Conservation (phyloP, 768 basidiomycete genomes). For the Chalciporus pseudorubinellus region DNA sequence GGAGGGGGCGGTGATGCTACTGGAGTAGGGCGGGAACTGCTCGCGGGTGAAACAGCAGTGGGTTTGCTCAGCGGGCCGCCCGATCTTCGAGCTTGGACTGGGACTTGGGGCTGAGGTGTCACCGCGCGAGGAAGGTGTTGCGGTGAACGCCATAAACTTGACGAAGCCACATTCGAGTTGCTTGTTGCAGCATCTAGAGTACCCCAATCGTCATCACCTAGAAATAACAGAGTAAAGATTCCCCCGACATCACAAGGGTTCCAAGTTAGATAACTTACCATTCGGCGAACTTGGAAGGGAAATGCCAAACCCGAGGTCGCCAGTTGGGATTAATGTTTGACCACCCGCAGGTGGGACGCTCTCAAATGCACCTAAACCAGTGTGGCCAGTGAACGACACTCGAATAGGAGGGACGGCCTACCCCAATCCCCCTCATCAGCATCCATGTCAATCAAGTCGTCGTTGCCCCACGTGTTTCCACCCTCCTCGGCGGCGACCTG, state of each 20-base stretch:
- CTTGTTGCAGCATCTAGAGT: slow-evolving; percentile 10
- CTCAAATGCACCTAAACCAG: slow-evolving; percentile 73
- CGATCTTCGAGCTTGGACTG: slow-evolving; percentile 4
- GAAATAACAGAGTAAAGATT: neutral
- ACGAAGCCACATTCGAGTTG: neutral
- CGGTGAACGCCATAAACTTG: slow-evolving; percentile 18
- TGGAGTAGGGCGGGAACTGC: slow-evolving; percentile 24
- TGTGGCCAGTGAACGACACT: neutral
- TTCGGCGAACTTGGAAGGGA: slow-evolving; percentile 12
- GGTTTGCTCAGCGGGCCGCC: slow-evolving; percentile 2
- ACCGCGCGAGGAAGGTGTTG: slow-evolving; percentile 14
- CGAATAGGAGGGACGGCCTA: slow-evolving; percentile 37
- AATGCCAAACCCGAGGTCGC: slow-evolving; percentile 26
- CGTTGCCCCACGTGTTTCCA: slow-evolving; percentile 62
- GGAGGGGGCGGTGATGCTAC: too few relatives aligned
- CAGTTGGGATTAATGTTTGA: slow-evolving; percentile 22
- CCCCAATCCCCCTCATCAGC: slow-evolving; percentile 96
- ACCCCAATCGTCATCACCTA: slow-evolving; percentile 24
- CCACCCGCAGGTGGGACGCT: slow-evolving; percentile 39
- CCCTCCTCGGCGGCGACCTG: slow-evolving; percentile 43
- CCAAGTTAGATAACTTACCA: slow-evolving; percentile 5
- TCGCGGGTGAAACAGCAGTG: slow-evolving; percentile 8
- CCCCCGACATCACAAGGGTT: neutral
- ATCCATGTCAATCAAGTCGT: slow-evolving; percentile 89
- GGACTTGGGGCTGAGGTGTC: slow-evolving; percentile 20